phyloP scores from a whole-genome alignment of 805 yeast species.

The Yarrowia yakushimensis region DNA sequence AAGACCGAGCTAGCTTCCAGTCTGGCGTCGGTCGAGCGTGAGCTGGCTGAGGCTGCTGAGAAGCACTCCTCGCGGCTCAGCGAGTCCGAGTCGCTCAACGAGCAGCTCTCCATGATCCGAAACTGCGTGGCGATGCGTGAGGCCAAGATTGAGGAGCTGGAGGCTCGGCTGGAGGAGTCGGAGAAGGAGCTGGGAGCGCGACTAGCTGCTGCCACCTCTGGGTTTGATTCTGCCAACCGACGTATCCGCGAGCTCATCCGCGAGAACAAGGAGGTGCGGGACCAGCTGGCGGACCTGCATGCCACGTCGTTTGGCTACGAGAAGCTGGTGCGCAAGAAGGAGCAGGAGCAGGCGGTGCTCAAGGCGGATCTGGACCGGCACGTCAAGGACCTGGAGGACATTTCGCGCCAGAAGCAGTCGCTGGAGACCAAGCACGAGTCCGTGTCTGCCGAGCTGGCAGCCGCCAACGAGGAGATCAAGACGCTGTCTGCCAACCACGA shows the following conservation, averaged over 20 bases:
- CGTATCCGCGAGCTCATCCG: conserved; percentile 41
- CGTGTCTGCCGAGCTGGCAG: conserved; percentile 31
- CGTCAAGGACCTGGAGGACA: conserved; percentile 10
- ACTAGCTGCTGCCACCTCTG: conserved; percentile 28
- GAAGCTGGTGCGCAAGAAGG: conserved; percentile 38
- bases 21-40: conserved; percentile 38
- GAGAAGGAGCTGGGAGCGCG: conserved; percentile 32
- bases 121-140: conserved; percentile 35
- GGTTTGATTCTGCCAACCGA: conserved; percentile 38
- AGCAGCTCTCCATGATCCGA: conserved; percentile 29
- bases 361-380: conserved; percentile 26
- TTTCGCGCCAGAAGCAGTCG: conserved; percentile 27
- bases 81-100: conserved; percentile 6
- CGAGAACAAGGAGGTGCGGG: conserved; percentile 47
- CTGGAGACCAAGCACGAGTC: conserved; percentile 26
- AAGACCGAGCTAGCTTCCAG: conserved; percentile 36
- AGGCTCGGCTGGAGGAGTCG: conserved; percentile 35
- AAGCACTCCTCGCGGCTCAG: neutral
- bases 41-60: conserved; percentile 31
- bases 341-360: conserved; percentile 31
- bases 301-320: conserved; percentile 41
- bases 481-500: conserved; percentile 25
- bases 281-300: conserved; percentile 41
- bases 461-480: conserved; percentile 34
- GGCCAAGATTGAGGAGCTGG: conserved; percentile 33